Conservation (phyloP, 305 asterid species). For the Fraxinus sp. region DNA sequence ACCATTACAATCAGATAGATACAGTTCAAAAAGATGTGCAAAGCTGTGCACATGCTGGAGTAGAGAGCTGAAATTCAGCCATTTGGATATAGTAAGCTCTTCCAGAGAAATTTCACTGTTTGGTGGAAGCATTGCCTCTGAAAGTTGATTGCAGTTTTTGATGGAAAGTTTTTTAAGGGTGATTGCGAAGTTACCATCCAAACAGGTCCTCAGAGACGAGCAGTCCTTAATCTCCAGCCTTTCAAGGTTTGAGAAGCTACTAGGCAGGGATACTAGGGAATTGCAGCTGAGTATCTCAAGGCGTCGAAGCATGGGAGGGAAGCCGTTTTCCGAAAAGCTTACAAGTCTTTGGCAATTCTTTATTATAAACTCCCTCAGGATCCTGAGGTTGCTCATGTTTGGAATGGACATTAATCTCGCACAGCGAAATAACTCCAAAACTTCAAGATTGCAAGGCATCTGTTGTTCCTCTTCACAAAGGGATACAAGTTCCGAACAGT, state of each 20-base stretch:
- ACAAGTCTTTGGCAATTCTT: conserved; percentile 24
- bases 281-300: conserved; percentile 27
- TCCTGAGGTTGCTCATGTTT: conserved; percentile 13
- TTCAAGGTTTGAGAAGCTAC: conserved; percentile 28
- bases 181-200: conserved; percentile 8
- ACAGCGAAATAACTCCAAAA: conserved; percentile 26
- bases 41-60: conserved; percentile 18
- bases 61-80: conserved; percentile 21
- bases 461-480: conserved; percentile 17
- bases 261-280: conserved; percentile 27
- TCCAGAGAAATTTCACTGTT: conserved; percentile 16
- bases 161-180: conserved; percentile 21
- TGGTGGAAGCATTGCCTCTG: conserved; percentile 22
- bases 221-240: conserved; percentile 27
- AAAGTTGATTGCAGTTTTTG: conserved; percentile 24
- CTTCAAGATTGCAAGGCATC: conserved; percentile 26
- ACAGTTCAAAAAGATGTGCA: conserved; percentile 23
- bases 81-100: conserved; percentile 19
- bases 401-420: conserved; percentile 21
- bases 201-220: conserved; percentile 23
- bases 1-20: conserved; percentile 14
- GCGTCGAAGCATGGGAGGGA: conserved; percentile 28
- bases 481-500: conserved; percentile 20
- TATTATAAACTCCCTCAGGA: conserved; percentile 23
- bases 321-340: conserved; percentile 24